Conservation (phyloP, 805 yeast genomes). For the Geotrichum ghanense region DNA sequence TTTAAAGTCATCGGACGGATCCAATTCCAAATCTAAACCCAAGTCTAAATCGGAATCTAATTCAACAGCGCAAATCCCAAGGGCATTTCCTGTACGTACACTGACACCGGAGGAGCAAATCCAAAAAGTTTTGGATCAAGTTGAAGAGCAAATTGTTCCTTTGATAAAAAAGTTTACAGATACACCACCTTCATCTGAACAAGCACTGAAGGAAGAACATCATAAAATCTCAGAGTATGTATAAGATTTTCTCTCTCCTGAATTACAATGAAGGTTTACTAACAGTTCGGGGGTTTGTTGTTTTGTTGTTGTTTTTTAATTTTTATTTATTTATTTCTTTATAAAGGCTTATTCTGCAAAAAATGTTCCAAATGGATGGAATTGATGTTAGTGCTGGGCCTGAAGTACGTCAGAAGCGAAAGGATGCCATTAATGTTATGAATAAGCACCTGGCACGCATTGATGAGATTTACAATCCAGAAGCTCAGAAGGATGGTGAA, state of each 20-base stretch:
- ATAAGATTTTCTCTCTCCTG: neutral
- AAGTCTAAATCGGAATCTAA: neutral
- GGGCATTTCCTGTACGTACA: neutral
- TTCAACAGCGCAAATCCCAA: neutral
- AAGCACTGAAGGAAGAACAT: neutral
- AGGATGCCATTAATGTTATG: conserved; percentile 22
- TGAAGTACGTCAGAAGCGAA: conserved; percentile 23
- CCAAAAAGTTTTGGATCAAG: conserved; percentile 32
- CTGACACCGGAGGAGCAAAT: neutral
- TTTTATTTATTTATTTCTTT: no score
- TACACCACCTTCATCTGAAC: neutral
- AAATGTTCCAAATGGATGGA: conserved; percentile 24
- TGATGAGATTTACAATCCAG: conserved; percentile 14
- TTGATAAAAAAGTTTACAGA: conserved; percentile 37
- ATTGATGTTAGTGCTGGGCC: conserved; percentile 23
- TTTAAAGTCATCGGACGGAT: no score
- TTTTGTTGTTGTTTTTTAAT: no score
- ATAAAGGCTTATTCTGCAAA: conserved; percentile 18
- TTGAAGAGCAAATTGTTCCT: conserved; percentile 57
- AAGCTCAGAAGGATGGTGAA: neutral
- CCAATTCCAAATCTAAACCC: neutral
- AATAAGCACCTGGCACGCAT: conserved; percentile 20
- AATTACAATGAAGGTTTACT: neutral
- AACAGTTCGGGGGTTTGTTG: no score
- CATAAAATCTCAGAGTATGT: neutral